Conservation (phyloP, 1,284 basidiomycete species). For the Singerocomus inundabilis region DNA sequence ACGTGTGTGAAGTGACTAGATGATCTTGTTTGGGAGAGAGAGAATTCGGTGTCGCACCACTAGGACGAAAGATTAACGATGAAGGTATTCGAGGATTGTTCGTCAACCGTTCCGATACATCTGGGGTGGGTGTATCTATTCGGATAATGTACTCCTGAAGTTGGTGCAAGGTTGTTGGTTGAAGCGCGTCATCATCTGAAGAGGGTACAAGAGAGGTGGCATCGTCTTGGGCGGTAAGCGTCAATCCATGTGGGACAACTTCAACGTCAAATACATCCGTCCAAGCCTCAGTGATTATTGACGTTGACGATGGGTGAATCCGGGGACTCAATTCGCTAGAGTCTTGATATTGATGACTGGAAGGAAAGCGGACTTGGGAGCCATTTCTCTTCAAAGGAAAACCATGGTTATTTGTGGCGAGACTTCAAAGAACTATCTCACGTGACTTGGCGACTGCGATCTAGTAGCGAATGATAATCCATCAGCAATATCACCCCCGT, state of each 20-base stretch:
- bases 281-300: not conserved
- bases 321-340: not conserved
- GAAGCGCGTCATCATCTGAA: conserved; percentile 2
- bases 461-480: conserved; percentile 36
- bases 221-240: conserved; percentile 8
- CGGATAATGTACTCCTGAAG: conserved; percentile 19
- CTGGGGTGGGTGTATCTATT: not conserved
- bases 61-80: not conserved
- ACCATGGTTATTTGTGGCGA: conserved; percentile 7
- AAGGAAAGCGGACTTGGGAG: conserved; percentile 2
- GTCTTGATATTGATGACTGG: not conserved
- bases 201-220: conserved; percentile 9
- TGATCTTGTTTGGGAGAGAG: not conserved
- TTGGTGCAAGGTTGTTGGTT: conserved; percentile 16
- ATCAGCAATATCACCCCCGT: conserved; percentile 42
- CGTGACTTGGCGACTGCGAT: conserved; percentile 39
- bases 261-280: not conserved
- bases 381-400: conserved; percentile 18
- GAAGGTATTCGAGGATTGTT: not conserved
- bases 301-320: not conserved
- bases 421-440: conserved; percentile 21
- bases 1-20: not conserved
- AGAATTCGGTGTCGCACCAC: not conserved
- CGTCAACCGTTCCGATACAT: conserved; percentile 1
- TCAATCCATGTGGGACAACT: not conserved